Conservation (phyloP, 2,329 filamentous ascomycete species). For the Alternaria triticina region DNA sequence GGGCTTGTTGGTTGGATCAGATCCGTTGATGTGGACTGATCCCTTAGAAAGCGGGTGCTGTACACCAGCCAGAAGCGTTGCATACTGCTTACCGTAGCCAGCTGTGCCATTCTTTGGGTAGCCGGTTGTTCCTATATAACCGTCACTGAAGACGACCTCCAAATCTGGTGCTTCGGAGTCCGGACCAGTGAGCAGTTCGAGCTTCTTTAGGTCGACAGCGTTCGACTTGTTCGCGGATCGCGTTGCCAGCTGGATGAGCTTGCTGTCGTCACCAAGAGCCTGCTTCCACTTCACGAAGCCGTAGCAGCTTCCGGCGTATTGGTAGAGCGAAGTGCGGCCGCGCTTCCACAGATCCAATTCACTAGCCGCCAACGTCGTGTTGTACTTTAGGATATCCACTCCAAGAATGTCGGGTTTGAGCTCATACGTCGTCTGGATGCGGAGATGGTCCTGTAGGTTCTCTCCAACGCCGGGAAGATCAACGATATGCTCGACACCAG, state of each 20-base stretch:
- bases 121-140: constrained; percentile 51
- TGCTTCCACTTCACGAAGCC: constrained; percentile 53
- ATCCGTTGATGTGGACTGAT: constrained; percentile 25
- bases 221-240: constrained; percentile 19
- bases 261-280: constrained; percentile 33
- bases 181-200: constrained; percentile 43
- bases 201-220: constrained; percentile 20
- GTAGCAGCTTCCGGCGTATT: constrained; percentile 49
- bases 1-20: constrained; percentile 15
- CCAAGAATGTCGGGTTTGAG: constrained; percentile 21
- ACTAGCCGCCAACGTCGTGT: constrained; percentile 42
- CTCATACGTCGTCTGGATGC: constrained; percentile 27
- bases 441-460: constrained; percentile 32
- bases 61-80: constrained; percentile 38
- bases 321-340: constrained; percentile 44
- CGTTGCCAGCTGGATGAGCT: constrained; percentile 14
- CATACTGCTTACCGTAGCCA: constrained; percentile 28
- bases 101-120: constrained; percentile 32
- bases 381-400: constrained; percentile 26
- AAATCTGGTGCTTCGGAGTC: constrained; percentile 44
- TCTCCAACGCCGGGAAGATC: constrained; percentile 29
- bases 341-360: constrained; percentile 47
- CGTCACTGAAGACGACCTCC: constrained; percentile 54
- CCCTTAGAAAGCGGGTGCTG: constrained; percentile 39
- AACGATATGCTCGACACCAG: constrained; percentile 19